Percentiles rank a stretch among this genome's conserved stretches.
These are phyloP conservation scores for Sporothrix pseudoabietina DNA, from an alignment of 2,329 filamentous ascomycete genomes.

Conservation along the genomic window DNA sequence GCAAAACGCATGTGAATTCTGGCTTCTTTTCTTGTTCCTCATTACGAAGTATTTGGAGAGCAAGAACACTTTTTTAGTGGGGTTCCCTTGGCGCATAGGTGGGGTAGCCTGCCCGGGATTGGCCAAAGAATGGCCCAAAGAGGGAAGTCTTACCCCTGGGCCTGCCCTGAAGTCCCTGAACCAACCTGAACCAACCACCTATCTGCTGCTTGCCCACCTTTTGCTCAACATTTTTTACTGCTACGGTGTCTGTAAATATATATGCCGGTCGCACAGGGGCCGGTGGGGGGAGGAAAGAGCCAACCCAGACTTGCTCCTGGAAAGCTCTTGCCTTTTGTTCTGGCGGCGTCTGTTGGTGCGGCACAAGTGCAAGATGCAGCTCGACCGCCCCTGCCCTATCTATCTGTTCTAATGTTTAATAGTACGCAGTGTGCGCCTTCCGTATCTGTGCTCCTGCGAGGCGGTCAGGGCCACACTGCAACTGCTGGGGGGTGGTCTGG, in stretches of 20 bases:
- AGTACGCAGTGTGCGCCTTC: neutral
- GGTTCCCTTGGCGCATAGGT: neutral
- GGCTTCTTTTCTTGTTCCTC: neutral
- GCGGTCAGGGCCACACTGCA: slow-evolving; percentile 23
- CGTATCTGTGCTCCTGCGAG: slow-evolving; percentile 16
- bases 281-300: neutral
- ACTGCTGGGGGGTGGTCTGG: neutral
- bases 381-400: slow-evolving; percentile 7
- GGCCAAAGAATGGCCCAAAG: neutral
- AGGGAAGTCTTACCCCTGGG: slow-evolving; percentile 17
- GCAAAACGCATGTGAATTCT: slow-evolving; percentile 16
- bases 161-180: no score
- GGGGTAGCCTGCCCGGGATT: slow-evolving; percentile 17
- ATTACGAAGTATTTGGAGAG: neutral
- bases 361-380: slow-evolving; percentile 12
- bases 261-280: slow-evolving; percentile 14
- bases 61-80: slow-evolving; percentile 20
- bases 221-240: slow-evolving; percentile 21
- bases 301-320: slow-evolving; percentile 12
- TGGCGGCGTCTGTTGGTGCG: slow-evolving; percentile 15
- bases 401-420: no score
- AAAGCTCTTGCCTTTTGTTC: neutral
- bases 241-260: slow-evolving; percentile 1
- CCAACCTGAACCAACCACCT: slow-evolving; percentile 15
- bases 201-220: neutral